Base-by-base conservation (phyloP, 495 filamentous ascomycete genomes). In the Corynascus novoguineensis region DNA sequence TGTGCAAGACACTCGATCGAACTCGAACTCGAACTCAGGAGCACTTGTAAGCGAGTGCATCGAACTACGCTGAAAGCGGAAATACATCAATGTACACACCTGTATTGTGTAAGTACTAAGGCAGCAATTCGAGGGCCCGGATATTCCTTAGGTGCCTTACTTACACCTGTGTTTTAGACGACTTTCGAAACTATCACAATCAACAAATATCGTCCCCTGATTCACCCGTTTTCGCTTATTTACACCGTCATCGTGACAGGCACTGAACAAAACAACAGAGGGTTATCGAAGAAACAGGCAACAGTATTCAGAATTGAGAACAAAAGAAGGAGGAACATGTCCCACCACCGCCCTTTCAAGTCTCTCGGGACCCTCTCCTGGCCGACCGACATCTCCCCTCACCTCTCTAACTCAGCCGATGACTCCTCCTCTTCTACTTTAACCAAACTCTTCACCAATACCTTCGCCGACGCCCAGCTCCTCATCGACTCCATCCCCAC, bases 401-500 rank as follows among this genome's bases (percentile, higher is more conserved):
- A 41, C 37, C 17, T n/a, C n/a, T 19, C 14, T n/a, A n/a, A 15
- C 35, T 15, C 15, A 15, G 10, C 15, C 14, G 35, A 38, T n/a
- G 7, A 19, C 15, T 7, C n/a, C 31, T 81, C 84, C 17, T 60
- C 77, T 22, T 68, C 80, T 51, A 71, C 81, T 57, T 73, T 82
- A 14, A 64, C 78, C 14, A 85, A 80, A 62, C 70, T 89, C 52
- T 71, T 83, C 31, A 71, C 64, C 19, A 57, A 81, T 42, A 77
- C 83, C 47, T 86, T 93, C 68, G 65, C 65, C 44, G 69, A 87
- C 63, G 83, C 84, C 21, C 83, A 87, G 42, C 71, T 85, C 34
- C 79, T 95, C 55, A 74, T 89, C 64, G 86, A 91, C 64, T 92
- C 90, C 9, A 81, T 95, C 15, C 87, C 87, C 4, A 56, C 67